Conservation (phyloP, 2,329 filamentous ascomycete genomes). For the Phaeosphaeriaceae sp. region DNA sequence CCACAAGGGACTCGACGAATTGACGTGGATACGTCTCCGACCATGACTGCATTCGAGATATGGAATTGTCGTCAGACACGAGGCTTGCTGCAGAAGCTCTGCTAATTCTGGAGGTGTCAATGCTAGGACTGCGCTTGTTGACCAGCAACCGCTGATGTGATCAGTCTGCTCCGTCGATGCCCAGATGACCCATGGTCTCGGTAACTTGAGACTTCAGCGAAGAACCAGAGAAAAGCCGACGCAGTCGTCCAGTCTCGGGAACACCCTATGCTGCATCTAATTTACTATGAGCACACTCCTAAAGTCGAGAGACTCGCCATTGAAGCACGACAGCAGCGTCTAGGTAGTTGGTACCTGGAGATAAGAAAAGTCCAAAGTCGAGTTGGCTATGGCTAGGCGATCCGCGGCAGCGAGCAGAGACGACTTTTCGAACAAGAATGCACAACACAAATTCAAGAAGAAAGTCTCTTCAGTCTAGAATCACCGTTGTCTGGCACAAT, state of each 20-base stretch:
- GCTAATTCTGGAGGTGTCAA: too few species aligned
- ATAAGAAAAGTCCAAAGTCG: slow-evolving; percentile 1
- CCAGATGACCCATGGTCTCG: too few species aligned
- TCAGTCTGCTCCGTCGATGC: too few species aligned
- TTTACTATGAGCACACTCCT: not conserved
- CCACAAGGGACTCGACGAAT: too few species aligned
- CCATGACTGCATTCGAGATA: too few species aligned
- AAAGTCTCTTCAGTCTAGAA: not conserved
- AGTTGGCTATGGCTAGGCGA: slow-evolving; percentile 9
- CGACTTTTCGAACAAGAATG: slow-evolving; percentile 10
- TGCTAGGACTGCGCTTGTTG: too few species aligned
- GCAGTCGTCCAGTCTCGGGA: not conserved
- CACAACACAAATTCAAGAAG: slow-evolving; percentile 1
- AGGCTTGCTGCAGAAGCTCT: too few species aligned
- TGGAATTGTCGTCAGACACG: too few species aligned
- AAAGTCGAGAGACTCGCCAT: not conserved
- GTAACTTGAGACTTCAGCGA: too few species aligned
- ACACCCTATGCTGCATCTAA: not conserved
- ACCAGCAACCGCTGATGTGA: too few species aligned
- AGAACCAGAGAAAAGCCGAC: too few species aligned
- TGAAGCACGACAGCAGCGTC: not conserved
- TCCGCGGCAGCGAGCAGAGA: slow-evolving; percentile 8
- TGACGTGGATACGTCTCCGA: too few species aligned
- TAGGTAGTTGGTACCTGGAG: not conserved
- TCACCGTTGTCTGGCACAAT: not conserved